Conservation (phyloP, 495 filamentous ascomycete species). For the Xylaria acuta region DNA sequence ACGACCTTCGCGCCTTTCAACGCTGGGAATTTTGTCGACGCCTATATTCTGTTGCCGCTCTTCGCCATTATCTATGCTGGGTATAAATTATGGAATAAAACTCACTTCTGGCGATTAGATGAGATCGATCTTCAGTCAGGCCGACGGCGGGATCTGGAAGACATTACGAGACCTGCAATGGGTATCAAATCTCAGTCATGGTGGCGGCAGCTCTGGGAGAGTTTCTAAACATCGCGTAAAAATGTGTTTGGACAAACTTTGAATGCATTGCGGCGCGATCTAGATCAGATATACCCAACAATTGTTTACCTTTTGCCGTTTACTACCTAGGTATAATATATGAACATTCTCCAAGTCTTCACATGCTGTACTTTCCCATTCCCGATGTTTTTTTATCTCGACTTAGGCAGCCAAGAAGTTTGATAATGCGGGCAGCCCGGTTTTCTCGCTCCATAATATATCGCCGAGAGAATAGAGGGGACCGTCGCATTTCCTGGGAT, state of each 20-base stretch:
- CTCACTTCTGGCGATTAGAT: constrained; percentile 54
- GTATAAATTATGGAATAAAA: constrained; percentile 67
- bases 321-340: no score
- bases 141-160: constrained; percentile 56
- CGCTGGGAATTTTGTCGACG: constrained; percentile 66
- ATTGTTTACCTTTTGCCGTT: background rate
- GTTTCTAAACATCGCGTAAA: constrained; percentile 8
- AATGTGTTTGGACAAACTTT: background rate
- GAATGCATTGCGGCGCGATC: background rate
- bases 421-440: background rate
- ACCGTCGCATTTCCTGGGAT: constrained; percentile 19
- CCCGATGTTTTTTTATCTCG: background rate
- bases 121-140: constrained; percentile 69
- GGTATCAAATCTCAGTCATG: constrained; percentile 1
- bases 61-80: constrained; percentile 64
- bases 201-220: constrained; percentile 22
- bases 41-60: constrained; percentile 71
- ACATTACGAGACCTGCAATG: constrained; percentile 27
- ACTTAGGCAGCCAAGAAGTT: background rate
- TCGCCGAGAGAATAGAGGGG: constrained; percentile 6
- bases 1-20: constrained; percentile 61
- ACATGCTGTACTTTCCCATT: background rate
- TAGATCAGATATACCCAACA: constrained; percentile 13
- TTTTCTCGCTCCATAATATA: background rate
- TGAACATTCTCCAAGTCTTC: background rate